A percentile compares a stretch with the other conserved stretches of the same genome.
Conservation (phyloP, 768 basidiomycete species). For the Clathrus columnatus region DNA sequence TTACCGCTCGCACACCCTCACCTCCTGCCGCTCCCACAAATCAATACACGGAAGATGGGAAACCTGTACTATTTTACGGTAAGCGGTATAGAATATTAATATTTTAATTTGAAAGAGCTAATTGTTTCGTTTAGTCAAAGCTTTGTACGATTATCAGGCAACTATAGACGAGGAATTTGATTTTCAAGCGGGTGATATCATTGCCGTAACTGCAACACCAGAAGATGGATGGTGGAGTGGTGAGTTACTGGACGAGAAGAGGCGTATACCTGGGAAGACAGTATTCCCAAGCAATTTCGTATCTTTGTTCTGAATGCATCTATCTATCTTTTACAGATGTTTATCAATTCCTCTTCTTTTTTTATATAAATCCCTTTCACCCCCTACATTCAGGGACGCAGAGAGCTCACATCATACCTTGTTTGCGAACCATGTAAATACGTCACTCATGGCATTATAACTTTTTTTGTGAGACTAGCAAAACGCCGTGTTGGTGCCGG, state of each 20-base stretch:
- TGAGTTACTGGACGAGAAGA: conserved; percentile 65
- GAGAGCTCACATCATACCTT: too few relatives aligned
- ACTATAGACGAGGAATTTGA: conserved; percentile 91
- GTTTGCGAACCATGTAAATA: too few relatives aligned
- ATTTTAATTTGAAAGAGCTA: conserved; percentile 3
- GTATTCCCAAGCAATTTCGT: conserved; percentile 90
- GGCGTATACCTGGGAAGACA: conserved; percentile 62
- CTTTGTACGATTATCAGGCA: conserved; percentile 78
- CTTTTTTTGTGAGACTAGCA: too few relatives aligned
- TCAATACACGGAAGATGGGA: conserved; percentile 75
- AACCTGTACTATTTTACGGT: conserved; percentile 85
- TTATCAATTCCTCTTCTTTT: not conserved
- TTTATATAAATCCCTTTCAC: not conserved
- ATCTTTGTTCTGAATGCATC: conserved; percentile 48
- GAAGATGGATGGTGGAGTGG: conserved; percentile 99
- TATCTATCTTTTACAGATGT: not conserved
- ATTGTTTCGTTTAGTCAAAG: conserved; percentile 53
- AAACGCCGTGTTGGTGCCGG: too few relatives aligned
- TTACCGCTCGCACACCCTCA: conserved; percentile 39
- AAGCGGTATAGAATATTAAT: conserved; percentile 23
- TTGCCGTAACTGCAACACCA: conserved; percentile 88
- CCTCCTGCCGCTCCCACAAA: conserved; percentile 51
- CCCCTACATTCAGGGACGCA: too few relatives aligned
- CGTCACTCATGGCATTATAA: too few relatives aligned
- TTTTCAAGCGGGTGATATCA: conserved; percentile 91